Evolutionary conservation across 2,329 filamentous ascomycete species (phyloP).

Genomic region (Zymoseptoria brevis): DNA sequence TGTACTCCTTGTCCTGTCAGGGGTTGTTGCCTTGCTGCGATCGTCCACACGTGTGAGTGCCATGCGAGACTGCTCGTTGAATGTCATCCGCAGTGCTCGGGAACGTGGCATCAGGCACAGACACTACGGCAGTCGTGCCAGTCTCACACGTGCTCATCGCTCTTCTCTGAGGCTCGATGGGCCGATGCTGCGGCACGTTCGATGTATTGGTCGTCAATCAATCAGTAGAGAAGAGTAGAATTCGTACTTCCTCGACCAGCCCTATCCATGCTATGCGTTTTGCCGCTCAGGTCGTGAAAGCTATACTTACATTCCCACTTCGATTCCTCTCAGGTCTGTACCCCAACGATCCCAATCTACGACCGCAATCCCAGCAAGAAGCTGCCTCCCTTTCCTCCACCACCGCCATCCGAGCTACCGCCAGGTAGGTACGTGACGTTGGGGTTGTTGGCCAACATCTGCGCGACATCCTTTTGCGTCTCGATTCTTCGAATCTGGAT

Average conservation of each 20-base stretch:
- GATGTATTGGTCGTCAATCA: neutral
- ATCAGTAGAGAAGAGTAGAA: constrained; percentile 12
- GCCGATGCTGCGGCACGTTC: neutral
- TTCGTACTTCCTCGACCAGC: constrained; percentile 4
- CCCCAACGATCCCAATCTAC: constrained; percentile 22
- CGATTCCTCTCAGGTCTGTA: neutral
- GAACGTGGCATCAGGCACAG: neutral
- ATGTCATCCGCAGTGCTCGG: neutral
- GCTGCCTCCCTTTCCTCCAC: constrained; percentile 47
- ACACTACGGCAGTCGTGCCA: neutral
- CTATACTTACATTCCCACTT: constrained; percentile 5
- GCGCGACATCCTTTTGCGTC: constrained; percentile 89
- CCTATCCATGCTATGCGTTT: constrained; percentile 2
- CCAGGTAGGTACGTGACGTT: constrained; percentile 93
- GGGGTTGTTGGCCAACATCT: constrained; percentile 79
- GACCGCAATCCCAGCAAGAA: constrained; percentile 60
- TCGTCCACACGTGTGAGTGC: neutral
- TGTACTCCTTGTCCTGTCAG: neutral
- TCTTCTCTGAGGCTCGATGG: neutral
- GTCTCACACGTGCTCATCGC: neutral
- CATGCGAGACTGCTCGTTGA: neutral
- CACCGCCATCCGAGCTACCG: constrained; percentile 50
- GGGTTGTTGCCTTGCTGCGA: neutral
- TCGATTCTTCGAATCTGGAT: constrained; percentile 96
- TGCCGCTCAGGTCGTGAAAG: constrained; percentile 3